Evolutionary conservation across 1,284 basidiomycete species (phyloP), one percentile per base, ranked within the genome.

Genomic region (Naganishia cerealis): DNA sequence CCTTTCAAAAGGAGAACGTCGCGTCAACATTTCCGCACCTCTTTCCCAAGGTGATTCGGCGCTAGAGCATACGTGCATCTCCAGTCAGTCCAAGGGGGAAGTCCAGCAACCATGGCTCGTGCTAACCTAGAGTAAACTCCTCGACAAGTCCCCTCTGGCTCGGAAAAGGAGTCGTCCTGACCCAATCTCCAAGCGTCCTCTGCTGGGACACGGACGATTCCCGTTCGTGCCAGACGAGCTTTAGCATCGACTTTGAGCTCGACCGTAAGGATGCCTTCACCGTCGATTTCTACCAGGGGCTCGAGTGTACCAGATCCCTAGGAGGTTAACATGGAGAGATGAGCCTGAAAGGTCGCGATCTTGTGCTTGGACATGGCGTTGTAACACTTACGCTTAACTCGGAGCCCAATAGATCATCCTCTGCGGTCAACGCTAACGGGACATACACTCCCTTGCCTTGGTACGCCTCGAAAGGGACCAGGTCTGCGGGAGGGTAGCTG

Each of bases 151-250:
- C 61, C 61, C 38, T 54, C 21, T 10, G 61, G 61, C 24, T 63
- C 61, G 6, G 39, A 3, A 48, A 50, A 63, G 12, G 16, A 12
- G 7, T 38, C 38, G 40, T 63, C 61, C 61, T 6, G 16, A 38
- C 61, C 61, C n/a, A 63, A 29, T 21, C 24, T 42, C 61, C 61
- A 63, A 2, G 61, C 61, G 54, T 63, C 61, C 5, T 29, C 15
- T 9, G 21, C 38, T 13, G n/a, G 50, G 15, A 63, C 50, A 12
- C 43, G 38, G 4, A 36, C 50, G 10, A 63, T 52, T 42, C 21
- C 9, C 16, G 55, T 53, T 21, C 26, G 21, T 15, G 21, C 36
- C 15, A 39, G 46, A 24, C 46, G 38, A n/a, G 50, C 21, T n/a
- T 63, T n/a, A 24, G 26, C 21, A 33, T 54, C 50, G 18, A 24